Evolutionary conservation across 257 asterid genomes (phyloP), one percentile per base, ranked within the genome.

Genomic region (Plantago ovata): DNA sequence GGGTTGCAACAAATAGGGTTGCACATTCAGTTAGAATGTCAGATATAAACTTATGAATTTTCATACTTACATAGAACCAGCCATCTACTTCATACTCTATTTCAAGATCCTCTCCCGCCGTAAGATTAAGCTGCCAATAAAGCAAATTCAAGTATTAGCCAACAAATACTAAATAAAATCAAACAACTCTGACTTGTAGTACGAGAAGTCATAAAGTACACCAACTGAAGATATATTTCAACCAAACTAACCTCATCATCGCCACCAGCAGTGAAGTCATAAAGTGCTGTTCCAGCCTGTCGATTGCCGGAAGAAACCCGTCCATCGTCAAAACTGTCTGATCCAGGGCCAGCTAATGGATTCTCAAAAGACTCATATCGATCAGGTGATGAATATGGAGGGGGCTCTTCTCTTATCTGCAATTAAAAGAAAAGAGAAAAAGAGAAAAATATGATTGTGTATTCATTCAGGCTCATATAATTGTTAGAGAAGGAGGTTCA

Each of bases 231-330:
- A 72, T 15, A 11, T 13, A 49, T 52, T 36, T 19, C 33, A 41
- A 28, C 11, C 23, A 41, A 42, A 62, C 64, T 63, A 72, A 89
- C 99, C 97, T 93, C 99, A 70, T 93, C 99, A 72, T 93, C 97
- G 43, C 99, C 99, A 40, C 99, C 99, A 61, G 99, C 99, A 65
- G 89, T 86, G 81, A 93, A 93, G 78, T 93, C 99, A 79, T 93
- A 93, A 56, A 93, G 87, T 40, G 99, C 99, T 63, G 89, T 53
- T 57, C 97, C 99, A 24, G 46, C 63, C 72, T 86, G 84, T 52
- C 81, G 72, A 78, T 79, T 78, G 46, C 92, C 83, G 10, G 98
- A 84, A 79, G 96, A 86, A 61, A 73, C 43, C 45, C 83, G 85
- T 45, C 80, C 87, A 12, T 79, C 98, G 54, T 85, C 92, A 79